Base-by-base conservation (phyloP, 148 eudicot genomes). In the Cornus suecica region DNA sequence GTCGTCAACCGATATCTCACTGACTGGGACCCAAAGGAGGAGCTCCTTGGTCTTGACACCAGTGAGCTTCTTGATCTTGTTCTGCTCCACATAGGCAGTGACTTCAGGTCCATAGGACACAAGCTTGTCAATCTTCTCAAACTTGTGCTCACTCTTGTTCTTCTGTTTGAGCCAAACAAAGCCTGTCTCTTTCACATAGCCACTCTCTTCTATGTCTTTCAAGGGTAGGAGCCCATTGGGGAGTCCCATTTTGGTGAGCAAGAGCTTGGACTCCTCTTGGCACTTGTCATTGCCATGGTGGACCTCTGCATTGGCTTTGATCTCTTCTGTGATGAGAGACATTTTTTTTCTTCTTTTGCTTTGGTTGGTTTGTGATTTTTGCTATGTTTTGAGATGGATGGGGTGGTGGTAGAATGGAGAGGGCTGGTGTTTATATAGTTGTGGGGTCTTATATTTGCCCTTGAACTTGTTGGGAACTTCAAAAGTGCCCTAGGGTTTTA, bases 41-140 rank as follows among this genome's bases (percentile, higher is more conserved):
- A 92, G 79, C 89, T 92, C 92, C 85, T 82, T 92, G 0, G 86
- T 81, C 90, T 90, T 90, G 23, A 92, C 87, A 1, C 94, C 97
- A 10, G 86, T 88, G 2, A 90, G 78, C 70, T 87, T 85, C 85
- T 73, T 85, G 67, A 92, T 86, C 88, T 82, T 88, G 32, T 80
- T 65, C 1, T 78, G 80, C 78, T 92, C 92, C 4, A 83, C 84
- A 29, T 84, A 81, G 8, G 90, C 94, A 8, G 92, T 87, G 71
- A 92, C 80, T 65, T 92, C 94, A 5, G 87, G 48, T 9, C 84
- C 97, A 52, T 90, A 92, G 34, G 79, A 78, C 0, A 82, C 92
- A 2, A 78, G 48, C 71, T 65, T 83, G 5, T 78, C 85, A 16
- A 91, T 84, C 72, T 89, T 89, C 54, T 88, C 87, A 37, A 88